Evolutionary conservation across 2,329 filamentous ascomycete genomes (phyloP).

Genomic region (Sporothrix curviconia): DNA sequence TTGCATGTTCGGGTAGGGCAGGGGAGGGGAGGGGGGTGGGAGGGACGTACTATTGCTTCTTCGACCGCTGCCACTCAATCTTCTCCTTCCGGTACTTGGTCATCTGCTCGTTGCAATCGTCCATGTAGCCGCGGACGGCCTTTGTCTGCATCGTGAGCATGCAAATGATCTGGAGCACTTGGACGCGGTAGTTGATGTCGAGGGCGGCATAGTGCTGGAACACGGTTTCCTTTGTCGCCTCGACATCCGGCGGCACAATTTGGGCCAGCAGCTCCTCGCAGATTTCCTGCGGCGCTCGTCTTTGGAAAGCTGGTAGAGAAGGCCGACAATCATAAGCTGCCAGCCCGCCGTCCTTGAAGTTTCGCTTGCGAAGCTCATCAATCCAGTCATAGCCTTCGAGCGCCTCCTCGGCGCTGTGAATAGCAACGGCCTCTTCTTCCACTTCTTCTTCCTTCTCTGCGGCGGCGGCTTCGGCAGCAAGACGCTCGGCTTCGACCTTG

Average conservation of each 20-base stretch:
- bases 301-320: constrained; percentile 78
- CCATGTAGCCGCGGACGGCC: constrained; percentile 79
- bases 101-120: constrained; percentile 89
- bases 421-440: constrained; percentile 42
- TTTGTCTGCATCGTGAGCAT: constrained; percentile 82
- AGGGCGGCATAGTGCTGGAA: constrained; percentile 64
- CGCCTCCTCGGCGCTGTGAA: constrained; percentile 69
- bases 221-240: constrained; percentile 70
- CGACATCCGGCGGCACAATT: constrained; percentile 70
- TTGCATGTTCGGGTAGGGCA: too few species aligned
- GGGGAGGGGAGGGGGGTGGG: too few species aligned
- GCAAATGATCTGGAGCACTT: constrained; percentile 76
- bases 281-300: constrained; percentile 60
- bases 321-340: constrained; percentile 81
- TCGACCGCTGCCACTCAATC: constrained; percentile 80
- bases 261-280: constrained; percentile 76
- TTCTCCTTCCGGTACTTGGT: constrained; percentile 92
- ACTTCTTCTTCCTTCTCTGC: constrained; percentile 43
- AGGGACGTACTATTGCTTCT: constrained; percentile 54
- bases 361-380: constrained; percentile 71
- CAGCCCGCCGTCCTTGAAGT: constrained; percentile 86
- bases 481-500: constrained; percentile 66
- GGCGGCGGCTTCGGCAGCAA: constrained; percentile 54
- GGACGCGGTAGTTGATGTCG: constrained; percentile 75
- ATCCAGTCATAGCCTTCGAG: constrained; percentile 75